These are phyloP conservation scores for Neurospora sublineolata DNA, from an alignment of 495 filamentous ascomycete genomes.

Conservation along the genomic window DNA sequence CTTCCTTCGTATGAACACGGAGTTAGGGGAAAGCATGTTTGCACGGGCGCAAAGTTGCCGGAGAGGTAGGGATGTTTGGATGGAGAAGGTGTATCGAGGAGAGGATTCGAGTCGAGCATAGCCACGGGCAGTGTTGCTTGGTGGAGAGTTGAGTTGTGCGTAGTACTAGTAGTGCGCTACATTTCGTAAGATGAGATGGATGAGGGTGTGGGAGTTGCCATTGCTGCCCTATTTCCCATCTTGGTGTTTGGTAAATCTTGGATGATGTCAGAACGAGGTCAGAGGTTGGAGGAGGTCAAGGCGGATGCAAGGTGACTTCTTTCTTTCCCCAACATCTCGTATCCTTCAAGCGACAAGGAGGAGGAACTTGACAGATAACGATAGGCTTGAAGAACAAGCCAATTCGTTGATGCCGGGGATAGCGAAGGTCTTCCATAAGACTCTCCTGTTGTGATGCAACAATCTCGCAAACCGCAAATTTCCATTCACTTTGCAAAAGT, in stretches of 20 bases:
- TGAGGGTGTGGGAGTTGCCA: neutral
- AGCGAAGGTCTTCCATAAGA: no score
- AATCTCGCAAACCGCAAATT: no score
- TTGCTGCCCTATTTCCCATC: neutral
- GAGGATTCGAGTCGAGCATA: neutral
- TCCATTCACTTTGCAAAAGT: neutral
- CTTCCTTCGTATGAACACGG: conserved; percentile 40
- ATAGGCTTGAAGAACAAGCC: neutral
- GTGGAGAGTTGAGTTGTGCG: neutral
- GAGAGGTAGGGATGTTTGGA: conserved; percentile 30
- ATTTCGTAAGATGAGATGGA: neutral
- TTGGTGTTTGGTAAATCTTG: neutral
- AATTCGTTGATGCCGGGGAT: neutral
- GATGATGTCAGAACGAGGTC: neutral
- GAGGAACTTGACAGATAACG: neutral
- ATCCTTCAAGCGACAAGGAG: neutral
- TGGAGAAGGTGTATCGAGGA: neutral
- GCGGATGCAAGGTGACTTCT: neutral
- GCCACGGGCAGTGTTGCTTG: neutral
- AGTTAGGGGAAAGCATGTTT: conserved; percentile 33
- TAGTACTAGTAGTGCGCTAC: neutral
- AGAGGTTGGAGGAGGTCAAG: neutral
- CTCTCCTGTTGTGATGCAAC: no score
- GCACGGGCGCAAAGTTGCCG: conserved; percentile 55
- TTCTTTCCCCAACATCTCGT: neutral